Conservation (phyloP, 2,329 filamentous ascomycete genomes). For the Fusarium secorum region DNA sequence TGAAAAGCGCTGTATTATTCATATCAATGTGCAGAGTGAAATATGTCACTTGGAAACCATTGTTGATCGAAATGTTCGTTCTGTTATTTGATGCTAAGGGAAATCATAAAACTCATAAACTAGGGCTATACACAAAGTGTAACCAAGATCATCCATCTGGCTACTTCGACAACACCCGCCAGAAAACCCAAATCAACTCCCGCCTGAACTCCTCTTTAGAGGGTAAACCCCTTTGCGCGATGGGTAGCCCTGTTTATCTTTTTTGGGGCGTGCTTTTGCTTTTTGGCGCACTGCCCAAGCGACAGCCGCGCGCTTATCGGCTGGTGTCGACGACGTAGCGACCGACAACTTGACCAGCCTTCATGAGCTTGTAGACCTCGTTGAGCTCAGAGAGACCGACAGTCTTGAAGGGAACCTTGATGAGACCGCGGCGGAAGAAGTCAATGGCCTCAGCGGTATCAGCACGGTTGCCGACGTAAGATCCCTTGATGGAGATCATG, state of each 20-base stretch:
- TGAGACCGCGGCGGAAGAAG: slow-evolving; percentile 83
- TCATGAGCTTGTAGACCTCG: slow-evolving; percentile 80
- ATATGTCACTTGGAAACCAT: not conserved
- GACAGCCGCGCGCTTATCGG: slow-evolving; percentile 54
- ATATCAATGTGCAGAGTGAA: not conserved
- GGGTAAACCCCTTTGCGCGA: slow-evolving; percentile 35
- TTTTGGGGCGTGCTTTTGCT: slow-evolving; percentile 2
- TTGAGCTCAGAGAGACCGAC: slow-evolving; percentile 82
- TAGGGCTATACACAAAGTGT: slow-evolving; percentile 35
- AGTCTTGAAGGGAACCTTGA: slow-evolving; percentile 87
- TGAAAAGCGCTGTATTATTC: not conserved
- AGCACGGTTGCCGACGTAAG: slow-evolving; percentile 91
- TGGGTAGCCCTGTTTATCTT: slow-evolving; percentile 30
- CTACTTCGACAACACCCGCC: slow-evolving; percentile 38
- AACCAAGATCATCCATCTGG: slow-evolving; percentile 35
- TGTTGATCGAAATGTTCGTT: slow-evolving; percentile 32
- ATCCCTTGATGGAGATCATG: slow-evolving; percentile 93
- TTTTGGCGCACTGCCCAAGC: slow-evolving; percentile 19
- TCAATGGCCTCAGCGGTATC: slow-evolving; percentile 90
- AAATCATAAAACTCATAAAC: slow-evolving; percentile 41
- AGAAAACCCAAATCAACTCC: slow-evolving; percentile 40
- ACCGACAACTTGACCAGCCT: slow-evolving; percentile 75
- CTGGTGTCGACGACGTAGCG: slow-evolving; percentile 81
- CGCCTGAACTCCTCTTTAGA: slow-evolving; percentile 41
- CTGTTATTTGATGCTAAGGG: slow-evolving; percentile 38